Evolutionary conservation across 768 basidiomycete genomes (phyloP).

Genomic region (Postia placenta): DNA sequence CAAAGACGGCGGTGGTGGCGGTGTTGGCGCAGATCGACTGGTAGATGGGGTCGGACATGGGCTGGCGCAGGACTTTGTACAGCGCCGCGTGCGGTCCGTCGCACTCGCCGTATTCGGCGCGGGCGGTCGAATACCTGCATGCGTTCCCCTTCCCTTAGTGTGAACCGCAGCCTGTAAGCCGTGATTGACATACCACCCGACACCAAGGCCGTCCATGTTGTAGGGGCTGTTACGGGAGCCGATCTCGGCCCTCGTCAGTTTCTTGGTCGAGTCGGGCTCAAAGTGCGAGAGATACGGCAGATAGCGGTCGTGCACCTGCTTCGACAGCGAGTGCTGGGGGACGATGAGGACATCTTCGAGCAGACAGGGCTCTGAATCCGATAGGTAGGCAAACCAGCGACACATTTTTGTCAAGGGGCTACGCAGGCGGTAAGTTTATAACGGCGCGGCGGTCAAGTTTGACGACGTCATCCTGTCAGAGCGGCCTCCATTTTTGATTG

Average conservation of each 20-base stretch:
- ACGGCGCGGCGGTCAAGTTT: no score
- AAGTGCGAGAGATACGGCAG: constrained; percentile 21
- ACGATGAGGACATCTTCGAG: constrained; percentile 24
- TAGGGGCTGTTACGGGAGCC: constrained; percentile 19
- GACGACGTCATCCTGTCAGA: no score
- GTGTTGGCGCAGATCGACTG: constrained; percentile 21
- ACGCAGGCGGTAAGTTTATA: no score
- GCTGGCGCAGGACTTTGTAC: constrained; percentile 22
- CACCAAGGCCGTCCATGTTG: constrained; percentile 22
- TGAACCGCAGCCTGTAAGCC: not conserved
- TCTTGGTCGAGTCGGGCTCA: constrained; percentile 14
- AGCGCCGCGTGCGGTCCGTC: constrained; percentile 18
- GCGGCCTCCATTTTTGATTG: no score
- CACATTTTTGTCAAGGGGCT: constrained; percentile 15
- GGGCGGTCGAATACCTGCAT: constrained; percentile 16
- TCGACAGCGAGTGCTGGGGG: constrained; percentile 21
- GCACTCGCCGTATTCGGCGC: constrained; percentile 19
- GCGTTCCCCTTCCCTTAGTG: no score
- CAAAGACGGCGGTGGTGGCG: constrained; percentile 19
- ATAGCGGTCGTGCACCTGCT: constrained; percentile 24
- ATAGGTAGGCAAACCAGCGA: constrained; percentile 27
- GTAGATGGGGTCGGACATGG: constrained; percentile 21
- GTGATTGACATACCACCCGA: constrained; percentile 16
- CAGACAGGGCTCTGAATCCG: constrained; percentile 21
- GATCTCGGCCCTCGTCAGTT: constrained; percentile 17